Evolutionary conservation across 2,329 filamentous ascomycete genomes (phyloP).

Genomic region (Sarocladiaceae sp.): DNA sequence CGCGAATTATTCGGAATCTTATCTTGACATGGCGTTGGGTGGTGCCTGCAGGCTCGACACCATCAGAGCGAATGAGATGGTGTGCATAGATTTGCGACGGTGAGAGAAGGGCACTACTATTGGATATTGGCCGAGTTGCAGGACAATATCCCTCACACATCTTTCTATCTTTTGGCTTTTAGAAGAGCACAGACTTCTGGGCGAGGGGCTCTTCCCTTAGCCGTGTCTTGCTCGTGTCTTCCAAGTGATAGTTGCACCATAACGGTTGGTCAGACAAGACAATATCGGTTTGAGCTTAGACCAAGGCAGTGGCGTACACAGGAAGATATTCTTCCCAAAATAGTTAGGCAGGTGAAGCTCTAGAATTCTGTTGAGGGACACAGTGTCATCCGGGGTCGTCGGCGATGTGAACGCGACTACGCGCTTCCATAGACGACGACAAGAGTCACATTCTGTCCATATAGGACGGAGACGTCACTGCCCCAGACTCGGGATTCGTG

Average conservation of each 20-base stretch:
- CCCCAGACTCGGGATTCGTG: slow-evolving; percentile 8
- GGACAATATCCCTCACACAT: neutral
- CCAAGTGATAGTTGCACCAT: too few relatives aligned
- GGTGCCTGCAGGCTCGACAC: slow-evolving; percentile 9
- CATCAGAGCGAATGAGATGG: neutral
- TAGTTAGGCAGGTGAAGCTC: too few relatives aligned
- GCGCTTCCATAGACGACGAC: neutral
- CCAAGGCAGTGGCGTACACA: too few relatives aligned
- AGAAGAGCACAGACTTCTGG: too few relatives aligned
- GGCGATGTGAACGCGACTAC: neutral
- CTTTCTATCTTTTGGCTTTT: neutral
- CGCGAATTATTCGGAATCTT: slow-evolving; percentile 8
- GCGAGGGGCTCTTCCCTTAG: too few relatives aligned
- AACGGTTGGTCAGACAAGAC: too few relatives aligned
- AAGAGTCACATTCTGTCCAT: neutral
- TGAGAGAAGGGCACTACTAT: neutral
- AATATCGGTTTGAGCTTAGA: neutral
- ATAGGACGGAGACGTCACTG: neutral
- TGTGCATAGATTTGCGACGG: slow-evolving; percentile 2
- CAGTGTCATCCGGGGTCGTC: slow-evolving; percentile 4
- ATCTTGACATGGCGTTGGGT: neutral
- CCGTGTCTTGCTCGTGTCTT: too few relatives aligned
- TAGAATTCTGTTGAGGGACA: slow-evolving; percentile 8
- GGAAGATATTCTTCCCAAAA: too few relatives aligned
- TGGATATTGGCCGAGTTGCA: neutral